Evolutionary conservation across 768 basidiomycete genomes (phyloP).

Genomic region (Pleurotus sapidus): DNA sequence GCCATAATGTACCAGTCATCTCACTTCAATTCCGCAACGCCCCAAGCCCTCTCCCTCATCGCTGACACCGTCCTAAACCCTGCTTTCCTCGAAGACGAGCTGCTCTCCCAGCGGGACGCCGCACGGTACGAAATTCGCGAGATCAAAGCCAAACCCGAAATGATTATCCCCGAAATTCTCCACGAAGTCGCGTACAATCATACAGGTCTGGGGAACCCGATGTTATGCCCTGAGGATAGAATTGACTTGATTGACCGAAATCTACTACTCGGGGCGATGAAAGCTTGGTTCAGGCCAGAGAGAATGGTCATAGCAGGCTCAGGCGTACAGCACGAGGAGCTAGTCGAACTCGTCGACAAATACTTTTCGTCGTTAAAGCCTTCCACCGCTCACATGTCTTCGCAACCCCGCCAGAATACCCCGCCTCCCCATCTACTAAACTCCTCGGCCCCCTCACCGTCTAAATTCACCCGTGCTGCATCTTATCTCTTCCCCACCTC

Average conservation of each 20-base stretch:
- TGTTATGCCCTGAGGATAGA: conserved; percentile 85
- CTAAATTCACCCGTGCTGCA: conserved; percentile 75
- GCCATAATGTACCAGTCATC: conserved; percentile 98
- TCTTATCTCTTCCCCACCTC: conserved; percentile 56
- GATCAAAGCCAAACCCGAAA: conserved; percentile 84
- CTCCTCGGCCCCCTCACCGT: conserved; percentile 47
- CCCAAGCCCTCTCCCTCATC: conserved; percentile 82
- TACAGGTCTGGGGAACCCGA: conserved; percentile 82
- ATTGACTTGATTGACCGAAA: conserved; percentile 63
- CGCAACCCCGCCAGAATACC: conserved; percentile 35
- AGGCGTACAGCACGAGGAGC: conserved; percentile 85
- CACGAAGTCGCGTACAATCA: conserved; percentile 82
- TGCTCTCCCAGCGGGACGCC: conserved; percentile 81
- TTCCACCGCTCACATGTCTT: conserved; percentile 22
- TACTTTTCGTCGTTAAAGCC: conserved; percentile 73
- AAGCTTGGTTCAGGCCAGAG: conserved; percentile 89
- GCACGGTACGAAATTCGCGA: conserved; percentile 91
- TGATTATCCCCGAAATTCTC: conserved; percentile 87
- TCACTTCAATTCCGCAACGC: conserved; percentile 81
- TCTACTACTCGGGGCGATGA: conserved; percentile 61
- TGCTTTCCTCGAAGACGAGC: conserved; percentile 70
- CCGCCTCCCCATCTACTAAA: conserved; percentile 52
- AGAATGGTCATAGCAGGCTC: conserved; percentile 94
- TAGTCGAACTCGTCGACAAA: conserved; percentile 83
- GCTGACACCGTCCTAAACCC: conserved; percentile 88